Evolutionary conservation across 331 rosid species (phyloP).

Genomic region (Dryas integrifolia): DNA sequence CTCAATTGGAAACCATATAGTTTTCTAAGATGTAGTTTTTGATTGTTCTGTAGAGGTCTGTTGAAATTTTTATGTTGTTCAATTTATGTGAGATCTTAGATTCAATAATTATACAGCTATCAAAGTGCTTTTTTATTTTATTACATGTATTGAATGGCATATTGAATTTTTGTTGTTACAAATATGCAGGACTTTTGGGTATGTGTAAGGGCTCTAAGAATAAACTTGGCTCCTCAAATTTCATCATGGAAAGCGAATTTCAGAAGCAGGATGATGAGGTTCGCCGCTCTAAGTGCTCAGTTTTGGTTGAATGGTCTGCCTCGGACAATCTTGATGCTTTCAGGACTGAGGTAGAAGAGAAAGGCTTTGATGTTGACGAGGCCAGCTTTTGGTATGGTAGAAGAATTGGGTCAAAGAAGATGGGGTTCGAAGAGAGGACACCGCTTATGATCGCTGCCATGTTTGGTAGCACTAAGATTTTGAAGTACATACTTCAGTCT

Average conservation of each 20-base stretch:
- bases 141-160: constrained; percentile 2
- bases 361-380: constrained; percentile 53
- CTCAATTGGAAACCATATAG: not conserved
- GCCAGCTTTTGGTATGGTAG: constrained; percentile 85
- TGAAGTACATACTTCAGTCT: constrained; percentile 59
- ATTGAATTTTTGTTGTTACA: constrained; percentile 21
- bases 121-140: not conserved
- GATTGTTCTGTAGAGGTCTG: not conserved
- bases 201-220: constrained; percentile 75
- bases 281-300: constrained; percentile 33
- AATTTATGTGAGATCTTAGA: not conserved
- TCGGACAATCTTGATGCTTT: constrained; percentile 72
- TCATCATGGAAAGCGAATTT: constrained; percentile 55
- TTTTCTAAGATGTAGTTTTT: not conserved
- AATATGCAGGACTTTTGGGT: constrained; percentile 53
- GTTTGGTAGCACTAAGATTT: constrained; percentile 68
- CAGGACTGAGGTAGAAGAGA: constrained; percentile 60
- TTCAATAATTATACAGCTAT: not conserved
- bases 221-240: constrained; percentile 43
- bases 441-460: constrained; percentile 91
- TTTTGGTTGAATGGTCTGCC: constrained; percentile 86
- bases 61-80: not conserved
- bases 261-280: constrained; percentile 45
- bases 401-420: constrained; percentile 82
- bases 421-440: constrained; percentile 84